Base-by-base conservation (phyloP, 1,284 basidiomycete species). In the Leccinum griseonigrum region DNA sequence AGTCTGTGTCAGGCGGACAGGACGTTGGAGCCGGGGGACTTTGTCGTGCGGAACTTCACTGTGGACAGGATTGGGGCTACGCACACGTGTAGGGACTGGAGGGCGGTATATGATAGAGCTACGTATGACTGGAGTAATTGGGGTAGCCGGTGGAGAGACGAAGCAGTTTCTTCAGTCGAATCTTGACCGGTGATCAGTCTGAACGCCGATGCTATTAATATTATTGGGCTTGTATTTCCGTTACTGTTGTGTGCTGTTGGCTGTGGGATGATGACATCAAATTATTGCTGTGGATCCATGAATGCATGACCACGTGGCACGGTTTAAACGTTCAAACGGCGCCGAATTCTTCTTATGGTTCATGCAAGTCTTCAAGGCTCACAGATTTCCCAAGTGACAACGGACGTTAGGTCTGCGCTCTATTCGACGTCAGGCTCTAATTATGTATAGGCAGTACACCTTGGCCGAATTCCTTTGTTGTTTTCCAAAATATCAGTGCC, bases 91-190 rank as follows among this genome's bases (percentile, higher is more conserved):
- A 55, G n/a, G 36, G 59, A 60, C 31, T 60, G 59, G 59, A 31
- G 29, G 14, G 36, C 48, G 2, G 59, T 57, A 28, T 60, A 60
- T n/a, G 59, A 60, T 43, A 57, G 8, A 43, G 59, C 51, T n/a
- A 60, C 59, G 8, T 60, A 60, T 26, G 59, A 60, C 10, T 60
- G 55, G 59, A 54, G 52, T 54, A 54, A n/a, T n/a, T 32, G n/a
- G 38, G 38, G 8, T 40, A 40, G 38, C 16, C 38, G 6, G n/a
- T 38, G 38, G 38, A 22, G 32, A 32, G 52, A 18, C 34, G 52
- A 9, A 31, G 16, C 29, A 14, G 13, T 14, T 26, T 6, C 43
- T 46, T 46, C 48, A 28, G 26, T 26, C 5, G 26, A 16, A 50
- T 28, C 26, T 28, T 50, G 26, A 50, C 22, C 48, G 29, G 29